Base-by-base conservation (phyloP, 1,139 yeast species). In the Suhomyces yuchorum region DNA sequence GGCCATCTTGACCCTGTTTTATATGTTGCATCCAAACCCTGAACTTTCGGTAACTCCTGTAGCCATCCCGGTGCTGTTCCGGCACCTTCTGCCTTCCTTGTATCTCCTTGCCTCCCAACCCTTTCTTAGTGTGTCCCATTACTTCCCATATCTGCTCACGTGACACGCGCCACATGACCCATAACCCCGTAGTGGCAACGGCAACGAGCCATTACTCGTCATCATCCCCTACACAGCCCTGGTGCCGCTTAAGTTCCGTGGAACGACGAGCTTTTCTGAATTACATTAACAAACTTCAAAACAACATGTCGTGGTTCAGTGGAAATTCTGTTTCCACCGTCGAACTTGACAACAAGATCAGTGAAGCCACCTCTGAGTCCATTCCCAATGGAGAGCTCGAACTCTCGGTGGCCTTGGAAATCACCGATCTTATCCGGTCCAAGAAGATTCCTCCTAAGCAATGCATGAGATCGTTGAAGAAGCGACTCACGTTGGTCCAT, bases 381-480 rank as follows among this genome's bases (percentile, higher is more conserved):
- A 86, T 93, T 45, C 98, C 98, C 2, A 84, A 87, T 60, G 99
- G 98, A 2, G 97, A 91, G 58, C 78, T 89, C 47, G 97, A 93
- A 58, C 76, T 89, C 53, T 81, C 85, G 6, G 75, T 81, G 44
- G 92, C 95, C 8, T 74, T 93, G 52, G 99, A 93, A 63, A 81
- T 93, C 49, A 88, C 97, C 47, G 99, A 93, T 67, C 64, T 85
- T 44, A 89, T 93, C 43, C 78, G 97, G 56, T 84, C 96, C 47
- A 91, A 91, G 62, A 82, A 87, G 53, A 81, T 90, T n/a, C 79
- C 85, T 1, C 81, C 97, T 4, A 86, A 83, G 60, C 93, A 86
- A 54, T 90, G 96, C 41, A 87, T 92, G 96, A 71, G 96, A 54
- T 72, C 85, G 15, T 70, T 93, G 53, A 91, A 90, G 71, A 85